Evolutionary conservation across 345 rosid species (phyloP).

Genomic region (Microcos paniculata): DNA sequence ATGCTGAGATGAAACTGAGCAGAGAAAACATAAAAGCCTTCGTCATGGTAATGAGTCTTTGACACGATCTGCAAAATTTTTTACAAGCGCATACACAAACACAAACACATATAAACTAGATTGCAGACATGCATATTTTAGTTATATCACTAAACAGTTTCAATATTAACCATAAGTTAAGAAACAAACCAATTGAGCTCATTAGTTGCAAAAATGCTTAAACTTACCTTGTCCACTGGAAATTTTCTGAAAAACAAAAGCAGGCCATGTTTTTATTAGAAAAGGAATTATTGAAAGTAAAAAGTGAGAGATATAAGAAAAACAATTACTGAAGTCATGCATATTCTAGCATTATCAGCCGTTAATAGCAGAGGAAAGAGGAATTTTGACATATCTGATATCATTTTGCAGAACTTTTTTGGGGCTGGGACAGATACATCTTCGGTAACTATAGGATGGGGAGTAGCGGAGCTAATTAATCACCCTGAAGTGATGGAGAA

Average conservation of each 20-base stretch:
- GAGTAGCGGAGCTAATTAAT: slow-evolving; percentile 67
- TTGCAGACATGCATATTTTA: not conserved
- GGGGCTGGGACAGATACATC: slow-evolving; percentile 60
- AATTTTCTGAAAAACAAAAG: not conserved
- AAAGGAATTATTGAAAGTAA: not conserved
- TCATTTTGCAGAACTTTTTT: slow-evolving; percentile 40
- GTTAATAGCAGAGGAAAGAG: not conserved
- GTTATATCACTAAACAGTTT: not conserved
- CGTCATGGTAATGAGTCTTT: slow-evolving; percentile 50
- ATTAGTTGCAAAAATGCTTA: not conserved
- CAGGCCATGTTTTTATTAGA: not conserved
- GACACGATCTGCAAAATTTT: not conserved
- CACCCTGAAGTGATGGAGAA: slow-evolving; percentile 61
- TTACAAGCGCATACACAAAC: not conserved
- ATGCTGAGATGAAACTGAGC: slow-evolving; percentile 54
- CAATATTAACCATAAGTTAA: not conserved
- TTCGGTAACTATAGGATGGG: slow-evolving; percentile 63
- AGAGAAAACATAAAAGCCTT: slow-evolving; percentile 76
- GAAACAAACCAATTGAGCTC: not conserved
- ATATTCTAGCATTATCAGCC: not conserved
- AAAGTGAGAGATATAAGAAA: not conserved
- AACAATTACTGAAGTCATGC: not conserved
- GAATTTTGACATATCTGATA: not conserved
- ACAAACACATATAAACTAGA: not conserved
- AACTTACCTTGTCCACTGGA: not conserved